These are phyloP conservation scores for Collybia mongolica DNA, from an alignment of 768 basidiomycete genomes.

Conservation along the genomic window DNA sequence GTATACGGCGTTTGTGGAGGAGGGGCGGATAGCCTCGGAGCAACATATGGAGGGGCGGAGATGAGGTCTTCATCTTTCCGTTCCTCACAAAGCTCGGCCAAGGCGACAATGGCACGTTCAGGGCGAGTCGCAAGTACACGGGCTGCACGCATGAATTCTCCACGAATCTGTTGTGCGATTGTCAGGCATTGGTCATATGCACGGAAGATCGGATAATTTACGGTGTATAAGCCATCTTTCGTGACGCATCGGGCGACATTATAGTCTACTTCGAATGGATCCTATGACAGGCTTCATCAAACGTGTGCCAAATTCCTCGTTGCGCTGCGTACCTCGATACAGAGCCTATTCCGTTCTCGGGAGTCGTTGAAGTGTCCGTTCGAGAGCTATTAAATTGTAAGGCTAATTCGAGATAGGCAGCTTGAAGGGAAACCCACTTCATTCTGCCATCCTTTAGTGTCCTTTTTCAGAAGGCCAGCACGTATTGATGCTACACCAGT, in stretches of 20 bases:
- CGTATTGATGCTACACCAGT: slow-evolving; percentile 90
- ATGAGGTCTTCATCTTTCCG: slow-evolving; percentile 68
- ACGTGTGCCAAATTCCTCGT: not conserved
- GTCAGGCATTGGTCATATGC: slow-evolving; percentile 7
- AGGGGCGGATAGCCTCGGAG: slow-evolving; percentile 42
- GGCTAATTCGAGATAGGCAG: slow-evolving; percentile 1
- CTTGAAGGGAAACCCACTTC: slow-evolving; percentile 56
- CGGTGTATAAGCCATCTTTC: slow-evolving; percentile 92
- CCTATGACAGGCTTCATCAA: slow-evolving; percentile 46
- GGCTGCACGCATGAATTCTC: slow-evolving; percentile 96
- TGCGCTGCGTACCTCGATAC: slow-evolving; percentile 74
- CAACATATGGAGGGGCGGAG: slow-evolving; percentile 42
- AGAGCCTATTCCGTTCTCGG: slow-evolving; percentile 90
- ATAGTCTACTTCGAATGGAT: slow-evolving; percentile 95
- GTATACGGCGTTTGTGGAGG: slow-evolving; percentile 75
- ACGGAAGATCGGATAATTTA: slow-evolving; percentile 31
- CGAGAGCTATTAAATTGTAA: slow-evolving; percentile 37
- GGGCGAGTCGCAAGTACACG: slow-evolving; percentile 80
- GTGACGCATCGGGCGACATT: slow-evolving; percentile 98
- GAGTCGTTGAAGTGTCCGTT: slow-evolving; percentile 60
- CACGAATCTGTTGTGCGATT: slow-evolving; percentile 70
- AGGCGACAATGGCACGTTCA: slow-evolving; percentile 75
- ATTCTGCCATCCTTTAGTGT: slow-evolving; percentile 91
- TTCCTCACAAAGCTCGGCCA: slow-evolving; percentile 92
- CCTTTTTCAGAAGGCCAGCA: slow-evolving; percentile 85